phyloP scores from a whole-genome alignment of 805 yeast genomes.

The Candida quercuum region DNA sequence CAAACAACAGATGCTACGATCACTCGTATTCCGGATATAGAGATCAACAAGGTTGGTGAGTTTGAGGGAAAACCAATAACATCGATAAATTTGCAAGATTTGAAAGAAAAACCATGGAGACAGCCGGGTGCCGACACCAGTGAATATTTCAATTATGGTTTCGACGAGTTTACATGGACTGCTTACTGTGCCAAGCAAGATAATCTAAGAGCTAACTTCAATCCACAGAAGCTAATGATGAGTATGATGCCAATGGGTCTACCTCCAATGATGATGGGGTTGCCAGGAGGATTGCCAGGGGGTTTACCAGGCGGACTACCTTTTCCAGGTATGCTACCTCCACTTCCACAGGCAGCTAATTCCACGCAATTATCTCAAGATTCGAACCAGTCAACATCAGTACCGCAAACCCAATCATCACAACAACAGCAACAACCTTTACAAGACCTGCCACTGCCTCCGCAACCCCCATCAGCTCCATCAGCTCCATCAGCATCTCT shows the following conservation, averaged over 20 bases:
- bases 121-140: slow-evolving; percentile 93
- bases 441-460: slow-evolving; percentile 1
- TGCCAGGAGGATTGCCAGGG: slow-evolving; percentile 14
- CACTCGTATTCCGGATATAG: slow-evolving; percentile 42
- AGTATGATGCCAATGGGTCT: slow-evolving; percentile 43
- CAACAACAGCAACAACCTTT: slow-evolving; percentile 2
- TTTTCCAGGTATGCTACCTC: slow-evolving; percentile 26
- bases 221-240: slow-evolving; percentile 74
- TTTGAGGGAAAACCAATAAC: slow-evolving; percentile 81
- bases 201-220: slow-evolving; percentile 69
- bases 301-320: slow-evolving; percentile 2
- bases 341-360: slow-evolving; percentile 15
- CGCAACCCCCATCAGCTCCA: slow-evolving; percentile 3
- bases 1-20: slow-evolving; percentile 30
- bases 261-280: slow-evolving; percentile 30
- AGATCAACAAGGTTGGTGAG: slow-evolving; percentile 68
- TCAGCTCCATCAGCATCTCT: neutral
- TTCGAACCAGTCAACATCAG: slow-evolving; percentile 9
- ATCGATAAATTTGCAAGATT: slow-evolving; percentile 67
- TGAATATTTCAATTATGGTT: slow-evolving; percentile 94
- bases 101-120: slow-evolving; percentile 97
- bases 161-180: slow-evolving; percentile 94
- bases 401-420: slow-evolving; percentile 5
- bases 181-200: slow-evolving; percentile 89
- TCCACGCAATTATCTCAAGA: no score